These are phyloP conservation scores for Magnaporthales sp. DNA, from an alignment of 2,329 filamentous ascomycete genomes.

Conservation along the genomic window DNA sequence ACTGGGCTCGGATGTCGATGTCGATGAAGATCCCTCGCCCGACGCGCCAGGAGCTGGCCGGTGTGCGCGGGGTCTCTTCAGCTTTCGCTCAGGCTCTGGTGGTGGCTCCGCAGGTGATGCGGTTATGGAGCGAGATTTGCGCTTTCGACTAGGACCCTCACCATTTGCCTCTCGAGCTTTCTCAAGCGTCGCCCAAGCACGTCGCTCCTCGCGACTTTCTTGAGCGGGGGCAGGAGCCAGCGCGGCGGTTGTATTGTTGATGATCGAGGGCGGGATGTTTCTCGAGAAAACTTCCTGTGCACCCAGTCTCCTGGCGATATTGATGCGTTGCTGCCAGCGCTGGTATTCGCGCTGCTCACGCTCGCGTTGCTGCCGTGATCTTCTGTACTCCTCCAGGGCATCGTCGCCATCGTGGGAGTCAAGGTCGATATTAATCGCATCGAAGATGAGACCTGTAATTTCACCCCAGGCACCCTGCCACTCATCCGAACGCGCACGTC, in stretches of 20 bases:
- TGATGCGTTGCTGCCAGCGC: slow-evolving; percentile 76
- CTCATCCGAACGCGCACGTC: slow-evolving; percentile 63
- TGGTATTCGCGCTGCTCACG: slow-evolving; percentile 49
- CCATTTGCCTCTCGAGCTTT: slow-evolving; percentile 64
- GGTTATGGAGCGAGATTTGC: slow-evolving; percentile 62
- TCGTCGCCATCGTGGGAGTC: slow-evolving; percentile 79
- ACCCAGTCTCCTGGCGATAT: slow-evolving; percentile 72
- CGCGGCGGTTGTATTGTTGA: slow-evolving; percentile 44
- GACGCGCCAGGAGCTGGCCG: slow-evolving; percentile 40
- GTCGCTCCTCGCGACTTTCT: slow-evolving; percentile 71
- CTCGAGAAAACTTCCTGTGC: slow-evolving; percentile 64
- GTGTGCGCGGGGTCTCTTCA: slow-evolving; percentile 80
- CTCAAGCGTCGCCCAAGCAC: slow-evolving; percentile 87
- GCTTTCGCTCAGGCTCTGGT: slow-evolving; percentile 68
- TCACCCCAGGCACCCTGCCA: slow-evolving; percentile 83
- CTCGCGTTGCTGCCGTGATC: slow-evolving; percentile 43
- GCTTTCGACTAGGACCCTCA: slow-evolving; percentile 35
- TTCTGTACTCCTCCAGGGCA: slow-evolving; percentile 41
- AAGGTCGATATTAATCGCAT: slow-evolving; percentile 66
- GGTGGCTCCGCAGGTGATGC: slow-evolving; percentile 60
- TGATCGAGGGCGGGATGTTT: slow-evolving; percentile 46
- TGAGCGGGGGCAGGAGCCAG: slow-evolving; percentile 35
- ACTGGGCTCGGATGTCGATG: slow-evolving; percentile 10
- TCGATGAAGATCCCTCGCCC: slow-evolving; percentile 34
- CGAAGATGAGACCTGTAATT: slow-evolving; percentile 52